Evolutionary conservation across 495 filamentous ascomycete species (phyloP).

Genomic region (Xylaria venustula): DNA sequence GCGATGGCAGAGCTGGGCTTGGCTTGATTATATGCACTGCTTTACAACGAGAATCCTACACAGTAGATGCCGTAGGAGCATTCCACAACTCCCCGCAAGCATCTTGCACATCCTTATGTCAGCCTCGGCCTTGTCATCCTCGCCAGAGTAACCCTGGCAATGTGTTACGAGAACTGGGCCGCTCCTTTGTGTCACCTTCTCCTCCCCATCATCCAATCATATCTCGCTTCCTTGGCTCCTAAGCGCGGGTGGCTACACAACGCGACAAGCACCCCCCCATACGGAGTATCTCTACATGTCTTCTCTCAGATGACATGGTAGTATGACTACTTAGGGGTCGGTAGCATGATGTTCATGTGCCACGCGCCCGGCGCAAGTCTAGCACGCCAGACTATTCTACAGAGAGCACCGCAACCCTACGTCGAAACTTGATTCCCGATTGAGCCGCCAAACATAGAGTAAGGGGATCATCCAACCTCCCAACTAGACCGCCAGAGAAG

Average conservation of each 20-base stretch:
- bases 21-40: too few relatives aligned
- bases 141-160: neutral
- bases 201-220: neutral
- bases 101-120: neutral
- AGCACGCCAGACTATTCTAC: neutral
- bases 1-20: neutral
- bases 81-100: too few relatives aligned
- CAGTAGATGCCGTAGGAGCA: too few relatives aligned
- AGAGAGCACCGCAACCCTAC: neutral
- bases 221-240: neutral
- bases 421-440: neutral
- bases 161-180: neutral
- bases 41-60: too few relatives aligned
- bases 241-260: neutral
- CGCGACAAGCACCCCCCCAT: neutral
- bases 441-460: too few relatives aligned
- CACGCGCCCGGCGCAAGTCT: too few relatives aligned
- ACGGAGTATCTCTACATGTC: too few relatives aligned
- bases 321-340: neutral
- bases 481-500: neutral
- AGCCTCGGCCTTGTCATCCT: neutral
- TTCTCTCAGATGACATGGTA: neutral
- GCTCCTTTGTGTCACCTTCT: conserved; percentile 3
- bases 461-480: too few relatives aligned
- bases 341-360: too few relatives aligned